Conservation (phyloP, 768 basidiomycete genomes). For the Xanthoconium purpureum region DNA sequence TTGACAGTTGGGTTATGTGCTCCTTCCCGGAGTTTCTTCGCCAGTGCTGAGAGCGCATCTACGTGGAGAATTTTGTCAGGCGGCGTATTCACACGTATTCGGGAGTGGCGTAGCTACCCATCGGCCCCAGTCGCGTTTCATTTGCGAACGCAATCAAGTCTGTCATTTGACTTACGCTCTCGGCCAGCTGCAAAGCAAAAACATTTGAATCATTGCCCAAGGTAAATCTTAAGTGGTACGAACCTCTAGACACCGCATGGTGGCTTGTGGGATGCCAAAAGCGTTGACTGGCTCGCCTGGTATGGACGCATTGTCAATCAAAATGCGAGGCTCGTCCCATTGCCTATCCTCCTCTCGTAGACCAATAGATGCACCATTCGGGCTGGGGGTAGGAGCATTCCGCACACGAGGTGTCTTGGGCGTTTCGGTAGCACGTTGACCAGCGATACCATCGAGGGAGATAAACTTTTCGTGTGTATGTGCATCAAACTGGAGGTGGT, state of each 20-base stretch:
- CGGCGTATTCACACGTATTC: constrained; percentile 23
- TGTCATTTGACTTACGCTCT: constrained; percentile 77
- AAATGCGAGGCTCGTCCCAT: constrained; percentile 64
- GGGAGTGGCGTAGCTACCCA: constrained; percentile 49
- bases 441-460: constrained; percentile 58
- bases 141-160: constrained; percentile 69
- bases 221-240: constrained; percentile 15
- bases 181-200: constrained; percentile 54
- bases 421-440: constrained; percentile 43
- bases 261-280: constrained; percentile 85
- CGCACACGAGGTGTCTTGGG: constrained; percentile 38
- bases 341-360: constrained; percentile 52
- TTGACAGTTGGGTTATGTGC: constrained; percentile 15
- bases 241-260: constrained; percentile 86
- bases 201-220: constrained; percentile 1
- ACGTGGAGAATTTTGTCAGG: constrained; percentile 24
- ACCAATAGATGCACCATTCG: constrained; percentile 23
- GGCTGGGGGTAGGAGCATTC: constrained; percentile 35
- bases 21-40: constrained; percentile 37
- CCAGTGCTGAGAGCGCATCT: constrained; percentile 46
- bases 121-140: constrained; percentile 54
- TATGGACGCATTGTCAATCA: constrained; percentile 60
- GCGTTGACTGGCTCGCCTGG: constrained; percentile 84
- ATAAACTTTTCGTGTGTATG: constrained; percentile 72
- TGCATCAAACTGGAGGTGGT: constrained; percentile 72